Conservation (phyloP, 2,329 filamentous ascomycete species). For the Stachybotrys chlorohalonatus region DNA sequence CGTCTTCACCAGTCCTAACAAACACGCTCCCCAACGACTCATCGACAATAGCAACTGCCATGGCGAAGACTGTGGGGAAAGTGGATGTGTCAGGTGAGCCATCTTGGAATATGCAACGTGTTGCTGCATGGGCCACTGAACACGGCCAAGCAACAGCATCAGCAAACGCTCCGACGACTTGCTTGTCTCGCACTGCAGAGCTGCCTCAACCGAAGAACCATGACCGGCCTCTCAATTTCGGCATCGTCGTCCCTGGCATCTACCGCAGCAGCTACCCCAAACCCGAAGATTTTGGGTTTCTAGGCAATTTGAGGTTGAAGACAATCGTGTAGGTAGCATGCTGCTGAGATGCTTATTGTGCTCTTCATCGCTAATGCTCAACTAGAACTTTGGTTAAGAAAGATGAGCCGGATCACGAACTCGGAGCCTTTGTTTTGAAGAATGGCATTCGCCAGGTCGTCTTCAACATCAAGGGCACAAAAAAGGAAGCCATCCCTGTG, state of each 20-base stretch:
- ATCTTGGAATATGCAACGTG: background rate
- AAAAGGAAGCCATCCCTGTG: slow-evolving; percentile 63
- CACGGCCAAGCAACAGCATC: slow-evolving; percentile 4
- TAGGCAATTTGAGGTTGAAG: slow-evolving; percentile 61
- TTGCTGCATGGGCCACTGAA: slow-evolving; percentile 4
- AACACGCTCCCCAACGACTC: background rate
- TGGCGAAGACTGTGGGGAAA: background rate
- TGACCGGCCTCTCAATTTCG: slow-evolving; percentile 60
- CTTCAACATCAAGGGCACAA: slow-evolving; percentile 80
- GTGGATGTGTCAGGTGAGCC: background rate
- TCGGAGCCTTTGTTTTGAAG: slow-evolving; percentile 51
- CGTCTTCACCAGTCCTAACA: background rate
- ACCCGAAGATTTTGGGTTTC: slow-evolving; percentile 58
- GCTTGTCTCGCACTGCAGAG: background rate
- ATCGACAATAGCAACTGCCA: background rate
- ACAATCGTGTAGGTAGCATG: slow-evolving; percentile 59
- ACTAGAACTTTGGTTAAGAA: slow-evolving; percentile 54
- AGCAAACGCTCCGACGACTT: background rate
- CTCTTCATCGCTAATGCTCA: slow-evolving; percentile 5
- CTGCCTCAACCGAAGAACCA: background rate
- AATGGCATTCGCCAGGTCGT: slow-evolving; percentile 64
- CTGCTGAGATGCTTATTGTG: background rate
- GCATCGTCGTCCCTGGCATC: slow-evolving; percentile 61
- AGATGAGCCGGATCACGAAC: slow-evolving; percentile 42
- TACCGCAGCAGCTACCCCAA: slow-evolving; percentile 79